A percentile compares a stretch with the other conserved stretches of the same genome.
phyloP scores from a whole-genome alignment of 2,329 filamentous ascomycete species.

The Penicillium paneum region DNA sequence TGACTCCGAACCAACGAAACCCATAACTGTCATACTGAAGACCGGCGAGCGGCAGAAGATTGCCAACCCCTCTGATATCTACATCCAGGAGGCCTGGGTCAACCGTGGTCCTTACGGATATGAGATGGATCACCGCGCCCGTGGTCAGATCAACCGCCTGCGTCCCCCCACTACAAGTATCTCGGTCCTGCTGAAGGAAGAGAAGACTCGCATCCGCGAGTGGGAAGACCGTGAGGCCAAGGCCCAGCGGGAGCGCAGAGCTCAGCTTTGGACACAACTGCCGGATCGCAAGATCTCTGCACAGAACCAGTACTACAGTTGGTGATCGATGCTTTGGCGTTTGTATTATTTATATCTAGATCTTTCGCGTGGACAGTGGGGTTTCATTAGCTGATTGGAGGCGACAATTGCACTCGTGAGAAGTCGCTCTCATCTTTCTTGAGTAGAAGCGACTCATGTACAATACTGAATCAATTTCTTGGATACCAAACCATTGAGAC shows the following conservation, averaged over 20 bases:
- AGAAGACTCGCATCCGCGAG: slow-evolving; percentile 80
- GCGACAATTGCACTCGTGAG: slow-evolving; percentile 14
- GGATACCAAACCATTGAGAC: slow-evolving; percentile 7
- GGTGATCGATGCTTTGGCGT: slow-evolving; percentile 56
- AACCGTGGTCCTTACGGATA: slow-evolving; percentile 66
- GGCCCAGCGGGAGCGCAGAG: slow-evolving; percentile 68
- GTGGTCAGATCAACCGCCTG: slow-evolving; percentile 67
- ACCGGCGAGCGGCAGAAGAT: slow-evolving; percentile 70
- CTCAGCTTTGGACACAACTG: slow-evolving; percentile 81
- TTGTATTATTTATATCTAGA: slow-evolving; percentile 30
- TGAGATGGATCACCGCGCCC: slow-evolving; percentile 68
- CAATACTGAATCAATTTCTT: slow-evolving; percentile 19
- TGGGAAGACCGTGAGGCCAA: slow-evolving; percentile 74
- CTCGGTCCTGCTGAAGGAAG: slow-evolving; percentile 83
- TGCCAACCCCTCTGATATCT: slow-evolving; percentile 74
- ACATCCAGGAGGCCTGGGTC: slow-evolving; percentile 91
- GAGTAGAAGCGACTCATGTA: slow-evolving; percentile 15
- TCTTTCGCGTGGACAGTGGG: slow-evolving; percentile 19
- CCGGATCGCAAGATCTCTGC: slow-evolving; percentile 80
- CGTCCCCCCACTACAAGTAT: slow-evolving; percentile 72
- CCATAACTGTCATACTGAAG: slow-evolving; percentile 66
- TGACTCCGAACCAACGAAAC: slow-evolving; percentile 33
- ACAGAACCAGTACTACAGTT: slow-evolving; percentile 87
- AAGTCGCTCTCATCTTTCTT: slow-evolving; percentile 5
- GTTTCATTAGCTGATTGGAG: slow-evolving; percentile 16